phyloP scores from a whole-genome alignment of 2,329 filamentous ascomycete species.

The Aspergillaceae sp. region DNA sequence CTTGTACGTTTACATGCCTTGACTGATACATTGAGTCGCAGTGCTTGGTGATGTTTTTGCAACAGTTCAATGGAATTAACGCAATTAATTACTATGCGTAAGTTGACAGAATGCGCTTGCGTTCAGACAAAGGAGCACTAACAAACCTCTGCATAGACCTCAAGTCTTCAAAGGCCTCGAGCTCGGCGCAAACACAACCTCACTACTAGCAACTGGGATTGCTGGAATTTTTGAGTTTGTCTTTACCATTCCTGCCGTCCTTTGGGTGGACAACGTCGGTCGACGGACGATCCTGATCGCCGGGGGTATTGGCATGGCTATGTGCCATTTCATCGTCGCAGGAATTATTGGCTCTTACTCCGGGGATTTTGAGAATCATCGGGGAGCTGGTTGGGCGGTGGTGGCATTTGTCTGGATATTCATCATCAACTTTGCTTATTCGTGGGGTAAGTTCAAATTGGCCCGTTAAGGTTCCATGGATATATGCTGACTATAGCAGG shows the following conservation, averaged over 20 bases:
- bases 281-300: constrained; percentile 33
- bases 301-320: constrained; percentile 60
- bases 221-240: constrained; percentile 34
- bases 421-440: constrained; percentile 65
- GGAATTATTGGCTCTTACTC: constrained; percentile 58
- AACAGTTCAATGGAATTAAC: constrained; percentile 42
- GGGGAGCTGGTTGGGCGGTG: constrained; percentile 60
- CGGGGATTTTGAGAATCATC: constrained; percentile 49
- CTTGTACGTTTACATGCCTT: constrained; percentile 36
- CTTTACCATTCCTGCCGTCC: constrained; percentile 32
- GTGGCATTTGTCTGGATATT: constrained; percentile 58
- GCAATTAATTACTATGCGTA: constrained; percentile 33
- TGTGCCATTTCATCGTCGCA: constrained; percentile 63
- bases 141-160: constrained; percentile 9
- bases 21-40: constrained; percentile 52
- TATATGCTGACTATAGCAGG: constrained; percentile 5
- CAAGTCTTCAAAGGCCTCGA: constrained; percentile 29
- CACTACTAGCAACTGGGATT: constrained; percentile 33
- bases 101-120: constrained; percentile 2
- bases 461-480: too few species aligned
- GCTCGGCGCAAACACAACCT: constrained; percentile 28
- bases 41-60: constrained; percentile 36
- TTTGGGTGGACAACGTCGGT: constrained; percentile 35
- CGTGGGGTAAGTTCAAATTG: constrained; percentile 42
- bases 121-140: not conserved